Evolutionary conservation across 495 filamentous ascomycete genomes (phyloP).

Genomic region (Penicillium alfredii): DNA sequence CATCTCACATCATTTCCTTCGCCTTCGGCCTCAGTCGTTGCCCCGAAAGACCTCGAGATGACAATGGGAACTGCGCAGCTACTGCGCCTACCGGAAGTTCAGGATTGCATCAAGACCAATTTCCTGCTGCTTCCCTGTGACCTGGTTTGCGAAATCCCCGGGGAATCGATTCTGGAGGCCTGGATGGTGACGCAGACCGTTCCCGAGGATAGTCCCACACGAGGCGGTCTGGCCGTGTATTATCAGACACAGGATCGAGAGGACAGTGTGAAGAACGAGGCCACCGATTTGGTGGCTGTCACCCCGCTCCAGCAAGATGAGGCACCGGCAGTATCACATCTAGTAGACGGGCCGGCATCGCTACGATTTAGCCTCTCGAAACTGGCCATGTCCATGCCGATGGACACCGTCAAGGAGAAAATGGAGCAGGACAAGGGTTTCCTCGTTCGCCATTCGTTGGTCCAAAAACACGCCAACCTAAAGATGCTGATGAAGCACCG

Average conservation of each 20-base stretch:
- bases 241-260: slow-evolving; percentile 74
- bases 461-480: slow-evolving; percentile 64
- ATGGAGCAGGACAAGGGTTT: slow-evolving; percentile 64
- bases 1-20: slow-evolving; percentile 74
- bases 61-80: slow-evolving; percentile 85
- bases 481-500: slow-evolving; percentile 73
- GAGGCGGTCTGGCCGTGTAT: slow-evolving; percentile 76
- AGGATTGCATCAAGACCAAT: slow-evolving; percentile 66
- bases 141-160: slow-evolving; percentile 82
- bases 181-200: slow-evolving; percentile 84
- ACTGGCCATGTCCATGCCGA: slow-evolving; percentile 70
- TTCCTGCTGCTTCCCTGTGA: slow-evolving; percentile 93
- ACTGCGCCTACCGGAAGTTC: slow-evolving; percentile 72
- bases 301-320: slow-evolving; percentile 52
- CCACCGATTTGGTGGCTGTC: slow-evolving; percentile 82
- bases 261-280: slow-evolving; percentile 74
- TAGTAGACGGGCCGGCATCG: slow-evolving; percentile 46
- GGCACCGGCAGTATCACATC: slow-evolving; percentile 46
- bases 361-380: slow-evolving; percentile 58
- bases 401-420: slow-evolving; percentile 77
- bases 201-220: slow-evolving; percentile 43
- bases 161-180: slow-evolving; percentile 71
- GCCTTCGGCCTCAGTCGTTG: slow-evolving; percentile 67
- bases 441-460: slow-evolving; percentile 63
- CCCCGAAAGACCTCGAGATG: slow-evolving; percentile 63